Conservation (phyloP, 495 filamentous ascomycete species). For the Penicillium paxilli region DNA sequence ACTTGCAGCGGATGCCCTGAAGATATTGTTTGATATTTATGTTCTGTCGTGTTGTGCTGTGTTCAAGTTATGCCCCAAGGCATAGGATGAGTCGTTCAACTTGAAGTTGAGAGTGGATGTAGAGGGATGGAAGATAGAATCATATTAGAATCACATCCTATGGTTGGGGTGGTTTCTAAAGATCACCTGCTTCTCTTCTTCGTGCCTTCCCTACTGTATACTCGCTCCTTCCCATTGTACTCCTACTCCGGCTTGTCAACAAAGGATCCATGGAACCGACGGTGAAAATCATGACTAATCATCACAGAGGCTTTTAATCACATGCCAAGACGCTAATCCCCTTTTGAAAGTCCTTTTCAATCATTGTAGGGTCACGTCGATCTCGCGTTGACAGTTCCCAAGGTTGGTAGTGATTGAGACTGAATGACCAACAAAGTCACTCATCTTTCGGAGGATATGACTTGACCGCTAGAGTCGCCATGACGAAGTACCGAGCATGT, state of each 20-base stretch:
- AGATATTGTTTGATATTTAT: not conserved
- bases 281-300: not conserved
- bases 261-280: not conserved
- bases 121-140: no score
- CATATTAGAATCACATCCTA: no score
- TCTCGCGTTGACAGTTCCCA: not conserved
- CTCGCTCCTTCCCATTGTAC: not conserved
- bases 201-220: not conserved
- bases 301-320: conserved; percentile 9
- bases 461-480: conserved; percentile 8
- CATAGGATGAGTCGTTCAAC: not conserved
- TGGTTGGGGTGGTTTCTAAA: no score
- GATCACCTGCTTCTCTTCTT: not conserved
- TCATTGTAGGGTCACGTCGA: conserved; percentile 1
- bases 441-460: not conserved
- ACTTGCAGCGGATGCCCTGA: not conserved
- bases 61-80: no score
- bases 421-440: not conserved
- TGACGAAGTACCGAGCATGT: conserved; percentile 26
- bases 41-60: no score
- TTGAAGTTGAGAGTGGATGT: not conserved
- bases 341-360: conserved; percentile 11
- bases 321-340: conserved; percentile 23
- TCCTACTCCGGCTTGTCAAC: not conserved
- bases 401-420: no score